Evolutionary conservation across 176 grass and related monocot genomes (phyloP), one percentile per base, ranked within the genome.

Genomic region (Ensete ventricosum): DNA sequence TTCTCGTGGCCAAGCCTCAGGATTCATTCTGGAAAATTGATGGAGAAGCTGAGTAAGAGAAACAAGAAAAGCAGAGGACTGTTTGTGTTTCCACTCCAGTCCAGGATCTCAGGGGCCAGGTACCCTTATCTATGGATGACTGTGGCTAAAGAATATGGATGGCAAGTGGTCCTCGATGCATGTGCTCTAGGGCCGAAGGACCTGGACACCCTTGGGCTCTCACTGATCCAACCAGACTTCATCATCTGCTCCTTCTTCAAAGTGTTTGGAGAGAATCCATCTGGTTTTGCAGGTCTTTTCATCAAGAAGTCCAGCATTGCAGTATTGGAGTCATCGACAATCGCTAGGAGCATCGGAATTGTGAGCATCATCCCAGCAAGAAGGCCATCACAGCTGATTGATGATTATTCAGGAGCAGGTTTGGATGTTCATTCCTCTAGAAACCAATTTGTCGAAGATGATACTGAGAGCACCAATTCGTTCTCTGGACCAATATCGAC

Each of bases 241-340:
- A 93, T 96, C 83, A 87, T 96, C 64, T 92, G 90, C 80, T 93
- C 92, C 71, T 96, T 96, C 87, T 96, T 84, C 79, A 96, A 96
- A 84, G 93, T 96, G 13, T 85, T 96, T 78, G 93, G 93, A n/a
- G 93, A 93, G 53, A 93, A 96, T 64, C 89, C 93, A 6, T 90
- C 93, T 1, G 93, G 93, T 0, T 96, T 96, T 87, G 93, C 93
- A 9, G 90, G 86, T 2, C 85, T 96, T 48, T 88, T 96, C 80
- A 84, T 96, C 23, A 92, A 88, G 26, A 86, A 69, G 54, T 71
- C 89, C 67, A 93, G 90, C 75, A 77, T 87, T 66, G 79, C 59
- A 7, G 79, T 81, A 67, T 83, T 96, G 64, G 85, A 96, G 83
- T 83, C 86, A 17, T 92, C 93, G 34, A 86, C 78, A 21, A 79